phyloP scores from a whole-genome alignment of 805 yeast genomes.

The Saccharomycopsis fodiens region DNA sequence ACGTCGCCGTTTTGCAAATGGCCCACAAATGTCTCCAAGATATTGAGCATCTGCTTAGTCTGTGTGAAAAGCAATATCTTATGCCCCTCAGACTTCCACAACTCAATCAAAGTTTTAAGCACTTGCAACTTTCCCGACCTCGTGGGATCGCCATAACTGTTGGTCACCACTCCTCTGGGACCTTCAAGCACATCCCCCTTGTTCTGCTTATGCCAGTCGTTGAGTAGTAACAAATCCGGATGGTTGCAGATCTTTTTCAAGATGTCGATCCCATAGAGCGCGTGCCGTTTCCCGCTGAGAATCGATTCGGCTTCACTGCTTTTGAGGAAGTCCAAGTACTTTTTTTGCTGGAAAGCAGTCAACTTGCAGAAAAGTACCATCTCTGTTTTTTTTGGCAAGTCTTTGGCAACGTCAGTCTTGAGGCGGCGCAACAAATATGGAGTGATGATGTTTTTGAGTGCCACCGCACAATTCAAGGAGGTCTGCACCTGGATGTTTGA shows the following conservation, averaged over 20 bases:
- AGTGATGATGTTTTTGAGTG: slow-evolving; percentile 76
- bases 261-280: slow-evolving; percentile 83
- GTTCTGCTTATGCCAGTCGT: slow-evolving; percentile 26
- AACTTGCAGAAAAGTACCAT: slow-evolving; percentile 88
- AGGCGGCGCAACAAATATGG: slow-evolving; percentile 84
- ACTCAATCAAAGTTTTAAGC: slow-evolving; percentile 57
- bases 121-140: slow-evolving; percentile 91
- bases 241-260: slow-evolving; percentile 92
- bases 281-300: slow-evolving; percentile 67
- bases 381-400: slow-evolving; percentile 86
- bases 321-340: slow-evolving; percentile 66
- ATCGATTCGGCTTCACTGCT: slow-evolving; percentile 72
- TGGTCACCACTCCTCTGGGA: slow-evolving; percentile 17
- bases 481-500: slow-evolving; percentile 93
- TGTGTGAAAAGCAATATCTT: slow-evolving; percentile 85
- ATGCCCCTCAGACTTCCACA: slow-evolving; percentile 75
- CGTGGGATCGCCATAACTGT: slow-evolving; percentile 45
- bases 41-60: slow-evolving; percentile 88
- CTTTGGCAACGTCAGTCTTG: slow-evolving; percentile 92
- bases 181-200: slow-evolving; percentile 21
- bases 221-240: slow-evolving; percentile 64
- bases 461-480: slow-evolving; percentile 92
- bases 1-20: slow-evolving; percentile 29
- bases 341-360: slow-evolving; percentile 65
- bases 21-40: slow-evolving; percentile 60